Conservation (phyloP, 1,284 basidiomycete genomes). For the Sanghuangporus weigelae region DNA sequence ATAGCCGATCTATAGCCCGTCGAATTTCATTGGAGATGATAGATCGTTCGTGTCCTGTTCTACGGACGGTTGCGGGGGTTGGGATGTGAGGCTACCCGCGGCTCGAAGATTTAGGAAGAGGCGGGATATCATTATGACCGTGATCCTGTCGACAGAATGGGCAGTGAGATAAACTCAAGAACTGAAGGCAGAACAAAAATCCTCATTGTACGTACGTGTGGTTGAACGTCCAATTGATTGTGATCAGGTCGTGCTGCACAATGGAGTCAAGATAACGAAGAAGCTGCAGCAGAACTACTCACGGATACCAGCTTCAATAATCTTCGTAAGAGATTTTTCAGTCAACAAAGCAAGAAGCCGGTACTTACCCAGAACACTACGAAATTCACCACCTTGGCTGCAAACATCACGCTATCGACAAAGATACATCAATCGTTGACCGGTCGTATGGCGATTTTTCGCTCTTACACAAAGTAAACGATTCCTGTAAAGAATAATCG, state of each 20-base stretch:
- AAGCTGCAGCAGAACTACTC: neutral
- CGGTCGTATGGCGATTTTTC: neutral
- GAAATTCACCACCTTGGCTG: slow-evolving; percentile 10
- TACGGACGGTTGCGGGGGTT: neutral
- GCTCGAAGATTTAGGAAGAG: slow-evolving; percentile 12
- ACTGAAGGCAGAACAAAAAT: neutral
- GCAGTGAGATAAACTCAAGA: neutral
- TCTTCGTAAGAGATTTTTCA: neutral
- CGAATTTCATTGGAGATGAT: too few relatives aligned
- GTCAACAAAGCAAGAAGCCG: neutral
- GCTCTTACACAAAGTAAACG: slow-evolving; percentile 14
- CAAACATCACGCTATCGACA: slow-evolving; percentile 5
- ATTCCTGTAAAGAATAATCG: neutral
- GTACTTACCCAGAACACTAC: slow-evolving; percentile 8
- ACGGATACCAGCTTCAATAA: neutral
- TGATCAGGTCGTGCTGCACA: slow-evolving; percentile 8
- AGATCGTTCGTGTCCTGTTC: too few relatives aligned
- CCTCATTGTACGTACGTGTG: slow-evolving; percentile 4
- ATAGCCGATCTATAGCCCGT: too few relatives aligned
- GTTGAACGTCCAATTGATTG: slow-evolving; percentile 13
- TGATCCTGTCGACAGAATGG: slow-evolving; percentile 2
- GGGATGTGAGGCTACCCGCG: neutral
- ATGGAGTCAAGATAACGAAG: neutral
- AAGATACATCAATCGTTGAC: neutral
- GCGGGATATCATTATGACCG: slow-evolving; percentile 14